These are phyloP conservation scores for Ceratopteris richardii DNA, from an alignment of 75 land plant species.

Conservation along the genomic window DNA sequence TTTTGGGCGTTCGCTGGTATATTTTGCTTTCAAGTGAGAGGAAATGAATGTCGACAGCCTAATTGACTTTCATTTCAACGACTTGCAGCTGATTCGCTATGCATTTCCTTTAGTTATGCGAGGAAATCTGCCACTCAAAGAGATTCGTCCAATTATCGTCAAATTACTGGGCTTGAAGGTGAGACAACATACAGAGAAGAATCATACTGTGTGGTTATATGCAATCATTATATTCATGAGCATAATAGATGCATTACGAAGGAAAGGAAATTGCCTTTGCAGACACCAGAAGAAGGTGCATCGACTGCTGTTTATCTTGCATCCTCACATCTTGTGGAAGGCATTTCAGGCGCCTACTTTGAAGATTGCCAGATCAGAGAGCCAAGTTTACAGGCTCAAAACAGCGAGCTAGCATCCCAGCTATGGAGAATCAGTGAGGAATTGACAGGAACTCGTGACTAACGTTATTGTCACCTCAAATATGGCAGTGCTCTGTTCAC, in stretches of 20 bases:
- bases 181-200: background rate
- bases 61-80: too few species aligned
- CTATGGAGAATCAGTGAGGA: slow-evolving; percentile 28
- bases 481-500: too few species aligned
- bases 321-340: slow-evolving; percentile 19
- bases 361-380: slow-evolving; percentile 17
- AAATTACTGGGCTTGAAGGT: slow-evolving; percentile 23
- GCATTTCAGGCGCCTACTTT: slow-evolving; percentile 23
- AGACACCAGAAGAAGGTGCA: slow-evolving; percentile 39
- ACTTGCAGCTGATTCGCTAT: slow-evolving; percentile 23
- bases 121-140: background rate
- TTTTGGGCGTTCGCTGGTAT: too few species aligned
- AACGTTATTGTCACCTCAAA: too few species aligned
- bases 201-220: too few species aligned
- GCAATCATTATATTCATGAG: too few species aligned
- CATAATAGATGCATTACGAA: too few species aligned
- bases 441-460: slow-evolving; percentile 14
- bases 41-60: too few species aligned
- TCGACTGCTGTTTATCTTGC: slow-evolving; percentile 23
- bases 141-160: background rate
- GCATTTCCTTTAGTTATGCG: slow-evolving; percentile 17
- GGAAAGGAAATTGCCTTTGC: too few species aligned
- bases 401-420: slow-evolving; percentile 17
- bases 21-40: too few species aligned
- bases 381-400: slow-evolving; percentile 22